phyloP scores from a whole-genome alignment of 768 basidiomycete genomes.

The Cystobasidium ongulense region DNA sequence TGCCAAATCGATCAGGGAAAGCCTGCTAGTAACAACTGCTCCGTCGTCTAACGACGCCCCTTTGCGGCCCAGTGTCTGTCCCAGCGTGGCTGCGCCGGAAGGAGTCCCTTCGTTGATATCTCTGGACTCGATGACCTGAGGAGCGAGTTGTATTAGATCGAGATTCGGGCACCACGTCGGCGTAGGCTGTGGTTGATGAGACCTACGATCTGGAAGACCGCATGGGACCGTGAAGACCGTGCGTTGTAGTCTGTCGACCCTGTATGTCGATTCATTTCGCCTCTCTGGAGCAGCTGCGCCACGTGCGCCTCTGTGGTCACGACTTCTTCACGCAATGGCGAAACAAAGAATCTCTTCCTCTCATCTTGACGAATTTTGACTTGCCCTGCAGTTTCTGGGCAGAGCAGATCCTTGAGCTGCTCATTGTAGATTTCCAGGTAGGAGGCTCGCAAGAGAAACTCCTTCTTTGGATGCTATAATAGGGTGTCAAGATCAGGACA shows the following conservation, averaged over 20 bases:
- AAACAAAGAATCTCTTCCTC: conserved; percentile 48
- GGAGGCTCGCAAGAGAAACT: conserved; percentile 90
- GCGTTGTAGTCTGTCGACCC: conserved; percentile 98
- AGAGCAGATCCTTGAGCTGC: conserved; percentile 72
- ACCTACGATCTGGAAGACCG: conserved; percentile 66
- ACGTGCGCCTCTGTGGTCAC: conserved; percentile 84
- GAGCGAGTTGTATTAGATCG: neutral
- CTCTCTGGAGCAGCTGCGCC: conserved; percentile 71
- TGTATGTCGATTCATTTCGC: conserved; percentile 78
- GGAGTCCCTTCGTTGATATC: conserved; percentile 18
- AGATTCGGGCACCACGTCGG: neutral
- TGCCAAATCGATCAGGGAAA: conserved; percentile 90
- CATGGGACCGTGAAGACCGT: conserved; percentile 84
- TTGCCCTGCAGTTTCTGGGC: conserved; percentile 37
- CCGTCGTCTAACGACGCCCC: conserved; percentile 24
- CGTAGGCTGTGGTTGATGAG: neutral
- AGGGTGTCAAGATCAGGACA: neutral
- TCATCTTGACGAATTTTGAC: conserved; percentile 40
- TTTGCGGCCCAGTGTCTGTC: conserved; percentile 7
- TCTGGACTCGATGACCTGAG: conserved; percentile 41
- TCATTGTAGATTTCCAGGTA: conserved; percentile 59
- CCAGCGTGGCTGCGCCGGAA: neutral
- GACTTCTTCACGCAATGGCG: conserved; percentile 83
- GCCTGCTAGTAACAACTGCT: conserved; percentile 35
- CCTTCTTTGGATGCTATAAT: conserved; percentile 59